Base-by-base conservation (phyloP, 2,329 filamentous ascomycete genomes). In the Albifimbria verrucaria region DNA sequence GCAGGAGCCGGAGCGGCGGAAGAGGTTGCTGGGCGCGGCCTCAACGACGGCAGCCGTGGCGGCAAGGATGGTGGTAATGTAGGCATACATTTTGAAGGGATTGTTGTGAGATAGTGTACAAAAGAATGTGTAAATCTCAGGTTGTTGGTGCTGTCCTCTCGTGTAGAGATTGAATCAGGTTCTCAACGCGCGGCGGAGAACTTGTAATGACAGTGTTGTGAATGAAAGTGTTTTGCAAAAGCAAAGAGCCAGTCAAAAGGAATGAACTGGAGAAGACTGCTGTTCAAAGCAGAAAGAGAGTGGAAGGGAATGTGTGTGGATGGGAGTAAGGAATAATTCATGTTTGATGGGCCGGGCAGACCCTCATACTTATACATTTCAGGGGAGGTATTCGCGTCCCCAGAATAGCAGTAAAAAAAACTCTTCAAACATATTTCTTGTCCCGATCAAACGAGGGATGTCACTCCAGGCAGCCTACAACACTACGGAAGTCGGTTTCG, bases 101-200 rank as follows among this genome's bases (percentile, higher is more conserved):
- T n/a, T 51, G 56, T 54, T 52, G 24, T 23, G 22, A 21, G 21
- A 26, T 32, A 47, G 49, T 48, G 44, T 50, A 47, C 50, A 50
- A 49, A 56, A 22, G 36, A 36, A 32, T n/a, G 42, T 48, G 43
- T 46, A 9, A 21, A 21, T 21, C 18, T 44, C 22, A 20, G 15
- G 32, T 17, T n/a, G 15, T 39, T n/a, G 18, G 18, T 12, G 15
- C 32, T 39, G 12, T 12, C 18, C 32, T 20, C 10, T 44, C 11
- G 42, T 49, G 39, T 44, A 54, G 62, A 64, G 62, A 55, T 62
- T 64, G 58, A 61, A 59, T 64, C 61, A 43, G 46, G 53, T 57
- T 57, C 59, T 64, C 62, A 62, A 64, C 62, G 62, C 62, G 52
- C 62, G 55, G 62, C 62, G 62, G 59, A 62, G 62, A 64, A 61